Evolutionary conservation across 176 grass and related monocot genomes (phyloP), one percentile per base, ranked within the genome.

Genomic region (Carex myosuroides): DNA sequence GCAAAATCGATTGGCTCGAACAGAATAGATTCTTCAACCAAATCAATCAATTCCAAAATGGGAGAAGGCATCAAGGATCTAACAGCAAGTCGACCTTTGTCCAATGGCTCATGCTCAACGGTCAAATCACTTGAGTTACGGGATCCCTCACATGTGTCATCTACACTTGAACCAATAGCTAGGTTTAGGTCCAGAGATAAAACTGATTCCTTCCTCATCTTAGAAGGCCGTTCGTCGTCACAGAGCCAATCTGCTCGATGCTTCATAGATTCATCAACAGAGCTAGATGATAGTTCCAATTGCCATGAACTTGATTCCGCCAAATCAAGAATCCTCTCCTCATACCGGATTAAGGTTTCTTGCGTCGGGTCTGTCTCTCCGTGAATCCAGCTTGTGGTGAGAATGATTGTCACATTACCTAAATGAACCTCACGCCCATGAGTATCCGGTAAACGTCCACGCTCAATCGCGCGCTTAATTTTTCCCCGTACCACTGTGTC

Each of bases 131-230:
- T 99, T 32, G 91, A 94, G 61, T 99, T 99, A 71, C 87, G 81
- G 0, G 97, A 99, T 21, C 93, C 87, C 68, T 99, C 97, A 1
- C 75, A 85, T 7, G 87, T 86, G 68, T 94, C 93, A 73, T 99
- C 88, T 17, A 86, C 67, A 56, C 80, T 60, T 3, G 3, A 52
- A 17, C 93, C 91, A 4, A 94, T 91, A 1, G 93, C 81, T 61
- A 96, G 76, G 87, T 99, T 99, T 17, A 99, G 84, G 41, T 99
- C 91, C 14, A 99, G 93, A 4, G 93, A 94, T 33, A 99, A 88
- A 13, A 85, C 81, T 16, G 88, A 71, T 46, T 96, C 97, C 85
- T 92, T 99, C n/a, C 88, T 87, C 59, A 86, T 63, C 85, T 96
- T 99, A 5, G 79, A 79, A 24, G 90, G 89, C 13, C 85, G 88